A percentile compares a stretch with the other conserved stretches of the same genome.
phyloP scores from a whole-genome alignment of 345 rosid genomes.

The Melaleuca quinquenervia region DNA sequence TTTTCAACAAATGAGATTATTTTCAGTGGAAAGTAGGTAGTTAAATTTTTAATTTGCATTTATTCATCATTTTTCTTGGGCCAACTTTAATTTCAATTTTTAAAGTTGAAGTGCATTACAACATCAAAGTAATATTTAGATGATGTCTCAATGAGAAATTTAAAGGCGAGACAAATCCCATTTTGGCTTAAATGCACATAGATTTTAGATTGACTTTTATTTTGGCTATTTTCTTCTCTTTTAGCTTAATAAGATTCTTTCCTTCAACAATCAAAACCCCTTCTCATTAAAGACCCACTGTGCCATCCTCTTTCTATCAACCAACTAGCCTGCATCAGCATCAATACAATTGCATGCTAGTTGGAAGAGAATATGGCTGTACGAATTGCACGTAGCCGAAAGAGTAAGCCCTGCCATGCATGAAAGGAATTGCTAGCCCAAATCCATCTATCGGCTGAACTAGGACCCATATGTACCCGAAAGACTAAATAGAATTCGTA shows the following conservation, averaged over 20 bases:
- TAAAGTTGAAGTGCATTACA: not conserved
- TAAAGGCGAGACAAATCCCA: not conserved
- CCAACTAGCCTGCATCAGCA: not conserved
- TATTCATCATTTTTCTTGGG: not conserved
- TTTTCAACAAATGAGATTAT: too few relatives aligned
- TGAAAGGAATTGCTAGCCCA: not conserved
- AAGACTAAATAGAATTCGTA: not conserved
- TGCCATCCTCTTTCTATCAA: not conserved
- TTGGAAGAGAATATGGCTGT: fast-evolving
- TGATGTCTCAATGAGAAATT: not conserved
- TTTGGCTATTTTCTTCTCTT: not conserved
- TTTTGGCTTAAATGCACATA: not conserved
- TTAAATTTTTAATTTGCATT: not conserved
- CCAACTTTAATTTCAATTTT: not conserved
- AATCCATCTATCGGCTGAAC: not conserved
- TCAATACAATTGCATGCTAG: not conserved
- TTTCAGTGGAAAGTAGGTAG: not conserved
- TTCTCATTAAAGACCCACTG: not conserved
- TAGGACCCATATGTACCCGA: not conserved
- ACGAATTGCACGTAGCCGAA: fast-evolving
- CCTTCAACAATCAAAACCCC: not conserved
- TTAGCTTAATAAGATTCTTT: not conserved
- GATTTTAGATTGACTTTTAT: not conserved
- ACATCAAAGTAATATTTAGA: not conserved
- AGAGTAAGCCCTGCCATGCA: not conserved